Evolutionary conservation across 306 rosid genomes (phyloP), one percentile per base, ranked within the genome.

Genomic region (Vigna mungo): DNA sequence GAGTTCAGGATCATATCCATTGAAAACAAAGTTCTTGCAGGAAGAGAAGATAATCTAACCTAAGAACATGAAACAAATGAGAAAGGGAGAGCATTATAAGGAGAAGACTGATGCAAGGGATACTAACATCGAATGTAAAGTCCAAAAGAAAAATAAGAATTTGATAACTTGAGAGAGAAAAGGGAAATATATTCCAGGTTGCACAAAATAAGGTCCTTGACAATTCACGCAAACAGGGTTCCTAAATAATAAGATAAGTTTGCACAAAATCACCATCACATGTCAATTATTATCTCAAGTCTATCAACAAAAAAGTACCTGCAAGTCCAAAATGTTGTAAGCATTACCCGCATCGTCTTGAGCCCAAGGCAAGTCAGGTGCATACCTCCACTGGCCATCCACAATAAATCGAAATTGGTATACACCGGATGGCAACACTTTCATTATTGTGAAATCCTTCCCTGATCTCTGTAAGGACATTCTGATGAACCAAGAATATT

Each of bases 401-500:
- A 90, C 98, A 72, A 92, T 69, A 87, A 95, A 95, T 75, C 96
- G 89, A 83, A 89, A 95, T 84, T 92, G 99, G 86, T 92, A 95
- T 75, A 95, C 96, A 86, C 98, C 99, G 43, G 99, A 92, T n/a
- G 99, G 93, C 75, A 95, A 86, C 63, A 95, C 99, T 81, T 92
- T 92, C 97, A 95, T 87, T 48, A 92, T 87, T 5, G 97, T 86
- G 80, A 92, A 95, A 93, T 95, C 98, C 86, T 92, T 92, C 77
- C 99, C 99, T 1, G 98, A 92, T 86, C 89, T 87, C 92, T 95
- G 99, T 81, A 95, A 84, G 43, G 86, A 78, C 79, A 82, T 68
- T 83, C 99, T 95, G 96, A 82, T 73, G 60, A 82, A 77, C 72
- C 78, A 82, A 73, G 74, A 70, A 60, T 27, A 55, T 80, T 59